These are phyloP conservation scores for Flaveria linearis DNA, from an alignment of 129 eudicot species.

Conservation along the genomic window DNA sequence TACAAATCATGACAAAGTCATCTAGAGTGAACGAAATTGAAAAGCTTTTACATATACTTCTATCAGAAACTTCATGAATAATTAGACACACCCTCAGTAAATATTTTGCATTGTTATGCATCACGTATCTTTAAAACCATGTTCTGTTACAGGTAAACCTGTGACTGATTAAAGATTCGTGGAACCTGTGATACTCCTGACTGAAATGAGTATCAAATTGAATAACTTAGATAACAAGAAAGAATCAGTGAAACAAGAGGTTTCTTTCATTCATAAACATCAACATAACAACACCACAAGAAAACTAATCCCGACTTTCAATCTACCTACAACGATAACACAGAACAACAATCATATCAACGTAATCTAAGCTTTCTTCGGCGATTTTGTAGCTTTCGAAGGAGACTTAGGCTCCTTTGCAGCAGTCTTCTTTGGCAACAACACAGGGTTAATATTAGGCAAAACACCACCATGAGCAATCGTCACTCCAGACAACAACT, in stretches of 20 bases:
- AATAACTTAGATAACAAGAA: neutral
- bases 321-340: neutral
- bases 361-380: neutral
- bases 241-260: neutral
- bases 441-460: neutral
- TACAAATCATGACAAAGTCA: too few relatives aligned
- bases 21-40: too few relatives aligned
- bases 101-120: too few relatives aligned
- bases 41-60: too few relatives aligned
- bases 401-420: neutral
- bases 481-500: neutral
- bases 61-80: too few relatives aligned
- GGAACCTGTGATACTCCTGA: too few relatives aligned
- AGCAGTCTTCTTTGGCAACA: constrained; percentile 1
- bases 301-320: neutral
- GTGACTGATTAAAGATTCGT: too few relatives aligned
- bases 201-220: neutral
- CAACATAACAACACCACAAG: neutral
- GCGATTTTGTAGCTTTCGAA: neutral
- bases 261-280: neutral
- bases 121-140: too few relatives aligned
- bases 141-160: too few relatives aligned
- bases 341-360: neutral
- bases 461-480: constrained; percentile 17
- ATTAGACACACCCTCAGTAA: too few relatives aligned